Conservation (phyloP, 2,329 filamentous ascomycete genomes). For the Botrytis byssoidea region DNA sequence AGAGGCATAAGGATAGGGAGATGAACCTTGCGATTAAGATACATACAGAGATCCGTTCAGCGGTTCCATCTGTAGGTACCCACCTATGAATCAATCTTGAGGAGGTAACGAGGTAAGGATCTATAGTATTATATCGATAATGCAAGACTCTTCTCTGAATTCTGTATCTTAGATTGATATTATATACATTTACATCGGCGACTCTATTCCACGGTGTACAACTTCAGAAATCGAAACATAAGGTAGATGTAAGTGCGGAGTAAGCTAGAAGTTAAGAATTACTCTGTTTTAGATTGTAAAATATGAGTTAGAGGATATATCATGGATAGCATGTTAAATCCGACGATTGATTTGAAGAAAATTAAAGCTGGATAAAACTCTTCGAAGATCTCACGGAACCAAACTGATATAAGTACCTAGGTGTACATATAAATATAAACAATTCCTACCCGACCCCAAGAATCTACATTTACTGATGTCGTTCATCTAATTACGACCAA, state of each 20-base stretch:
- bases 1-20: no score
- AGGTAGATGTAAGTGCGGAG: neutral
- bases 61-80: neutral
- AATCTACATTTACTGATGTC: neutral
- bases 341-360: accelerated
- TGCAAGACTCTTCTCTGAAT: neutral
- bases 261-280: neutral
- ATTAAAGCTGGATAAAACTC: neutral
- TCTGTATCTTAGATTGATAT: neutral
- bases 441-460: neutral
- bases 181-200: neutral
- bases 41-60: neutral
- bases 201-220: neutral
- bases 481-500: neutral
- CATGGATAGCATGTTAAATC: neutral
- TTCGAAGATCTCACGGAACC: neutral
- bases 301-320: neutral
- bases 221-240: neutral
- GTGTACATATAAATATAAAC: no score
- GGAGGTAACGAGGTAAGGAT: neutral
- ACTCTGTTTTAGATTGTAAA: neutral
- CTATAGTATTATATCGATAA: neutral
- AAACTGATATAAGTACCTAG: no score
- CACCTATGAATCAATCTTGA: neutral
- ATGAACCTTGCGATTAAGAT: no score